Evolutionary conservation across 345 rosid species (phyloP).

Genomic region (Toxicodendron radicans): DNA sequence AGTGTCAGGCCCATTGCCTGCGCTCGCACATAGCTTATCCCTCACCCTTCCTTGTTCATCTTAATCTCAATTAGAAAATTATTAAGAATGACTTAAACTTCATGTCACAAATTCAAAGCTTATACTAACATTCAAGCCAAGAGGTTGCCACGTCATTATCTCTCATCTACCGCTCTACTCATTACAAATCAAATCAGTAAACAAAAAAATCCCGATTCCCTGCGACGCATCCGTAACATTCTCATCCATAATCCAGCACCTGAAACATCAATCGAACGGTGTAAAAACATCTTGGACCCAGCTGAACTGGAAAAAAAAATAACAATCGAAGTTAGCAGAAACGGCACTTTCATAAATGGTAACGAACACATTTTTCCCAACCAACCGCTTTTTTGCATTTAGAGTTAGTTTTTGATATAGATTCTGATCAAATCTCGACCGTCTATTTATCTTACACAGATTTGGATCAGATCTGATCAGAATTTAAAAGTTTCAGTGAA

Average conservation of each 20-base stretch:
- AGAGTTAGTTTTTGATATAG: background rate
- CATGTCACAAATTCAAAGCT: no score
- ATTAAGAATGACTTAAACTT: no score
- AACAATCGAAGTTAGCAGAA: background rate
- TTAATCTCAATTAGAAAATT: no score
- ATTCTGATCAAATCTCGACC: background rate
- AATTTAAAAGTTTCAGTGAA: background rate
- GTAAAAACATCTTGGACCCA: background rate
- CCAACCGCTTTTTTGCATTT: background rate
- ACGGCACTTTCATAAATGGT: background rate
- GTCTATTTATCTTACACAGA: background rate
- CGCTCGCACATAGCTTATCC: background rate
- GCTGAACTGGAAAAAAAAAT: background rate
- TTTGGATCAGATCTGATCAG: conserved; percentile 32
- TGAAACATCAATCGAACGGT: background rate
- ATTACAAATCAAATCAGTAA: background rate
- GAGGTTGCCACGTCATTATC: conserved; percentile 10
- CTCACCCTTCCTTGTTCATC: background rate
- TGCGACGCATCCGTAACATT: no score
- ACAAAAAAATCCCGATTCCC: background rate
- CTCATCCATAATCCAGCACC: background rate
- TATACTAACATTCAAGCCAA: no score
- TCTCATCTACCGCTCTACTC: background rate
- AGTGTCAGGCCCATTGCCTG: no score
- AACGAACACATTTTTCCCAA: conserved; percentile 7